phyloP scores from a whole-genome alignment of 257 asterid genomes.

The Anisodus tanguticus region DNA sequence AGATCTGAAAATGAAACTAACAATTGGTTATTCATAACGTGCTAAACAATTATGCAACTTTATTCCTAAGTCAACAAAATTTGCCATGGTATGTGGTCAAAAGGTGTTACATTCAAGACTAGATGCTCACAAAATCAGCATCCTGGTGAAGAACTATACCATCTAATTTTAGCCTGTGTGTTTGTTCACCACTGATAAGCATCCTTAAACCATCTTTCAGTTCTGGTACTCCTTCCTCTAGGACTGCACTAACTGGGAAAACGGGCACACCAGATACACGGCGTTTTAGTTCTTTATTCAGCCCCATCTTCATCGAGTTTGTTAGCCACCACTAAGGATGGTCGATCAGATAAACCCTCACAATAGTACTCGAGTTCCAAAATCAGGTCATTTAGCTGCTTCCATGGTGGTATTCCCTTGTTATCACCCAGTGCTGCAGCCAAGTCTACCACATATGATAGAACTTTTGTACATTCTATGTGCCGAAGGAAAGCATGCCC shows the following conservation, averaged over 20 bases:
- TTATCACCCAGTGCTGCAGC: slow-evolving; percentile 65
- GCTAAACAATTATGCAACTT: neutral
- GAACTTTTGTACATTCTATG: slow-evolving; percentile 79
- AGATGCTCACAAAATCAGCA: neutral
- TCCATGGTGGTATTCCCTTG: slow-evolving; percentile 86
- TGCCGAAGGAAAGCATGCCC: slow-evolving; percentile 94
- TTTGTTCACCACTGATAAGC: slow-evolving; percentile 67
- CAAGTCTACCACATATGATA: slow-evolving; percentile 86
- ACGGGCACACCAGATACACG: slow-evolving; percentile 66
- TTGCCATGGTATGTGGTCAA: neutral
- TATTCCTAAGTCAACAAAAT: neutral
- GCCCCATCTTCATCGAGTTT: slow-evolving; percentile 86
- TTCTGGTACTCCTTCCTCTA: slow-evolving; percentile 79
- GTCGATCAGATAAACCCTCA: slow-evolving; percentile 67
- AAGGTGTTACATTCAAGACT: neutral
- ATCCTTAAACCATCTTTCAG: slow-evolving; percentile 69
- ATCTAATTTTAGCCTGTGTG: slow-evolving; percentile 47
- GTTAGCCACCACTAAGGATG: slow-evolving; percentile 82
- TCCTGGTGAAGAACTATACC: slow-evolving; percentile 49
- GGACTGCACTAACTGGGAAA: slow-evolving; percentile 88
- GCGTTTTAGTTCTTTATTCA: slow-evolving; percentile 62
- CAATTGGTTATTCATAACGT: neutral
- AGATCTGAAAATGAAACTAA: neutral
- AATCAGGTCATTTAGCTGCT: slow-evolving; percentile 71
- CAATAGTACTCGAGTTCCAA: slow-evolving; percentile 77